Percentiles rank a stretch among this genome's conserved stretches.
These are phyloP conservation scores for Mucor indicus DNA, from an alignment of 371 early-diverging fungal species.

Conservation along the genomic window DNA sequence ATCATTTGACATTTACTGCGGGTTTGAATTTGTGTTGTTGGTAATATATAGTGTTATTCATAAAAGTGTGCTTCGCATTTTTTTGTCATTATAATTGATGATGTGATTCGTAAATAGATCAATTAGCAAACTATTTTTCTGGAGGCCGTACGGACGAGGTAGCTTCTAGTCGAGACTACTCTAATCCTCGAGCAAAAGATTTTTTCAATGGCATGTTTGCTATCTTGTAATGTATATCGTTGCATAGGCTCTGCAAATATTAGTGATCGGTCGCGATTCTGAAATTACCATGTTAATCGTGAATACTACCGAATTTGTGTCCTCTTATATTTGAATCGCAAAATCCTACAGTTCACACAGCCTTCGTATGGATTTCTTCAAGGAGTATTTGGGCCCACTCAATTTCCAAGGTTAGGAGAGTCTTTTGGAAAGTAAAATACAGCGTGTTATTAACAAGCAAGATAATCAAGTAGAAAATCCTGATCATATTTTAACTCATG, in stretches of 20 bases:
- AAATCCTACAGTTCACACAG: slow-evolving; percentile 69
- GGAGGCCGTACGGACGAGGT: slow-evolving; percentile 39
- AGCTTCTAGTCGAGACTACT: slow-evolving; percentile 88
- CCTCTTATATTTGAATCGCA: slow-evolving; percentile 72
- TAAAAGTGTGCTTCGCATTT: neutral
- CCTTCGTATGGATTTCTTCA: slow-evolving; percentile 74
- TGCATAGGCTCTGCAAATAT: slow-evolving; percentile 70
- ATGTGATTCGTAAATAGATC: slow-evolving; percentile 83
- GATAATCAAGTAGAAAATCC: slow-evolving; percentile 19
- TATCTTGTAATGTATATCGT: slow-evolving; percentile 26
- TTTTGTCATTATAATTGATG: slow-evolving; percentile 52
- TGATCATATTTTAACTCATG: slow-evolving; percentile 21
- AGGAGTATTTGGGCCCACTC: slow-evolving; percentile 80
- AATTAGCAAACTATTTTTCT: slow-evolving; percentile 66
- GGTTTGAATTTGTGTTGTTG: slow-evolving; percentile 83
- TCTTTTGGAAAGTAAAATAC: neutral
- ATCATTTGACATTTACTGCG: slow-evolving; percentile 72
- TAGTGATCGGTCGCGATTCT: slow-evolving; percentile 84
- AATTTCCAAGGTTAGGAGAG: slow-evolving; percentile 31
- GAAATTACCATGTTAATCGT: slow-evolving; percentile 88
- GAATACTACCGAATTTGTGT: slow-evolving; percentile 69
- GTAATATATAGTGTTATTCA: slow-evolving; percentile 5
- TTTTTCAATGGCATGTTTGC: slow-evolving; percentile 63
- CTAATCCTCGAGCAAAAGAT: slow-evolving; percentile 88
- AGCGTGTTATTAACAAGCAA: neutral